phyloP scores from a whole-genome alignment of 2,329 filamentous ascomycete species.

The Penicillium sp. region DNA sequence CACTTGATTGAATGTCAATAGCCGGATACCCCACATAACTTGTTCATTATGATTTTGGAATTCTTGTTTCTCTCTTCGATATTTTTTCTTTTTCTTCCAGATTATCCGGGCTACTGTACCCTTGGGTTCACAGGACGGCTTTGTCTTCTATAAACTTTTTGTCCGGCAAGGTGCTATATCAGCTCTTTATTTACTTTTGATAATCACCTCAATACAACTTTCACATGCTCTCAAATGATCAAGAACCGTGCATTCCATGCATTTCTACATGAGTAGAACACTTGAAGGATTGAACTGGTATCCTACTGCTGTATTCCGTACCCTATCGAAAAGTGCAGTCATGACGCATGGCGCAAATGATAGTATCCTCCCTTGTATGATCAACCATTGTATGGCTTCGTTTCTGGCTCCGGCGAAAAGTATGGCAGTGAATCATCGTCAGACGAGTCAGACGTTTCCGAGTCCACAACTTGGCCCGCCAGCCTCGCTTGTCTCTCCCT shows the following conservation, averaged over 20 bases:
- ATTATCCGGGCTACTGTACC: background rate
- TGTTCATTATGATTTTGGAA: background rate
- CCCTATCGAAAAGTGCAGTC: no score
- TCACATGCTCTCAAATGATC: no score
- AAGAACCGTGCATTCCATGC: no score
- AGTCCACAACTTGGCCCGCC: background rate
- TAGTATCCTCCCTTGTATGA: background rate
- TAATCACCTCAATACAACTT: no score
- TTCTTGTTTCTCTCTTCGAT: background rate
- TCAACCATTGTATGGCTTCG: background rate
- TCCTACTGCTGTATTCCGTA: no score
- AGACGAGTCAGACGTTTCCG: background rate
- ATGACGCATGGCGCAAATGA: background rate
- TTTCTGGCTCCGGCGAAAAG: background rate
- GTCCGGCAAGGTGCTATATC: background rate
- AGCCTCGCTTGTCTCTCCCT: background rate
- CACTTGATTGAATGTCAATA: background rate
- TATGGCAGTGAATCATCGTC: constrained; percentile 1
- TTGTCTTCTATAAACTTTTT: background rate
- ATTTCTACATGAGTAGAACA: no score
- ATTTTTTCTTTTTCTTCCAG: background rate
- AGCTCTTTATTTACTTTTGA: background rate
- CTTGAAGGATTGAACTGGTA: no score
- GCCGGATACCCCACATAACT: constrained; percentile 2
- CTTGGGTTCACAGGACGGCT: background rate